A percentile compares a stretch with the other conserved stretches of the same genome.
These are phyloP conservation scores for Hippophae tibetana DNA, from an alignment of 306 rosid genomes.

Conservation along the genomic window DNA sequence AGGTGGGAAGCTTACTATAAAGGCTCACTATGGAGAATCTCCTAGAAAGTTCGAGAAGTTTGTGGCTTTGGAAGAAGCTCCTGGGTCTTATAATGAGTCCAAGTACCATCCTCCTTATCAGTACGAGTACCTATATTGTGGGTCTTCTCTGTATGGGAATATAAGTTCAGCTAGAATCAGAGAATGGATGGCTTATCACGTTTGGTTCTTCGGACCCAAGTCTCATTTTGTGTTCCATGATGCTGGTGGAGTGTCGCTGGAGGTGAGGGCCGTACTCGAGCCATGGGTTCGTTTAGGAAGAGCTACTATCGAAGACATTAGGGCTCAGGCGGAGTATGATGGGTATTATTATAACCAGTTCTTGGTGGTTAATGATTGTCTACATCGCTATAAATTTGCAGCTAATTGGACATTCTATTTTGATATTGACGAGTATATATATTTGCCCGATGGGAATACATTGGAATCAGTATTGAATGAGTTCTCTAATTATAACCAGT, in stretches of 20 bases:
- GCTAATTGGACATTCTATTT: conserved; percentile 37
- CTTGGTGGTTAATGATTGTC: conserved; percentile 18
- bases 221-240: conserved; percentile 12
- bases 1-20: conserved; percentile 28
- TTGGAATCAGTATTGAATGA: conserved; percentile 26
- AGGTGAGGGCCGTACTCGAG: conserved; percentile 28
- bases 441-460: conserved; percentile 22
- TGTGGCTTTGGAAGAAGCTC: conserved; percentile 27
- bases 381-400: conserved; percentile 23
- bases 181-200: conserved; percentile 41
- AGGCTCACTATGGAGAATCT: conserved; percentile 23
- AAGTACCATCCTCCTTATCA: conserved; percentile 22
- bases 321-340: conserved; percentile 27
- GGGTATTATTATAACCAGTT: conserved; percentile 20
- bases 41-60: conserved; percentile 28
- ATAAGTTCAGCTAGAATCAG: conserved; percentile 25
- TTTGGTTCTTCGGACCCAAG: conserved; percentile 2
- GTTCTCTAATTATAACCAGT: conserved; percentile 24
- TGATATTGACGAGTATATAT: conserved; percentile 37
- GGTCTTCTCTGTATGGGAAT: conserved; percentile 29
- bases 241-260: conserved; percentile 30
- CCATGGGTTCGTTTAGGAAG: conserved; percentile 32
- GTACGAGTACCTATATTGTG: conserved; percentile 32
- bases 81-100: conserved; percentile 23
- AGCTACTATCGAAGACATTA: conserved; percentile 28